Conservation (phyloP, 768 basidiomycete genomes). For the Rhodotorula kratochvilovae region DNA sequence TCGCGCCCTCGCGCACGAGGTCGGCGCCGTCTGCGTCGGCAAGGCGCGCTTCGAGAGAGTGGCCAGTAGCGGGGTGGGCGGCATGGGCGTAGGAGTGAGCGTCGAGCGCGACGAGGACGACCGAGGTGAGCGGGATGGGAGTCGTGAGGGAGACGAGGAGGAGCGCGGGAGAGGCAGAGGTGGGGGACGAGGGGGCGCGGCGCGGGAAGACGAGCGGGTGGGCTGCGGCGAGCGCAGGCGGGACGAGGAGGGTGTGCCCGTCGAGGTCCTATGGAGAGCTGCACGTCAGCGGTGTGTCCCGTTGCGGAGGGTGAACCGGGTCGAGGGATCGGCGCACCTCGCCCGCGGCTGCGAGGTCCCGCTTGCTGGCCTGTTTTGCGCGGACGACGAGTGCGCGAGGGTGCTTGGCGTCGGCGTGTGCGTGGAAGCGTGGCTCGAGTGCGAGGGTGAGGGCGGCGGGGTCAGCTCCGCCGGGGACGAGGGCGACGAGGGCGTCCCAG, state of each 20-base stretch:
- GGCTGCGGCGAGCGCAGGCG: background rate
- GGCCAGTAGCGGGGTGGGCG: background rate
- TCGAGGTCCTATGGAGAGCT: background rate
- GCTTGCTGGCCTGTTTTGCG: constrained; percentile 11
- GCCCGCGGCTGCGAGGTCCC: background rate
- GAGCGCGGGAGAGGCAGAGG: background rate
- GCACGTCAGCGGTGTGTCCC: background rate
- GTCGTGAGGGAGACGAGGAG: constrained; percentile 14
- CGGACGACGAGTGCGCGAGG: background rate
- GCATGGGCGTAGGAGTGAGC: background rate
- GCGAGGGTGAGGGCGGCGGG: background rate
- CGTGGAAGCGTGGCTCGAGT: background rate
- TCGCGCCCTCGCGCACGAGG: constrained; percentile 17
- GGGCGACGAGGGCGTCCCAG: constrained; percentile 1
- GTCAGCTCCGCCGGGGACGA: background rate
- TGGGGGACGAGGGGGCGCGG: background rate
- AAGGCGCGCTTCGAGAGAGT: background rate
- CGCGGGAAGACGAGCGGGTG: constrained; percentile 22
- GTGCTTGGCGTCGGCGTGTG: background rate
- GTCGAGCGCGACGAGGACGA: constrained; percentile 24
- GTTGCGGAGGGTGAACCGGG: too few relatives aligned
- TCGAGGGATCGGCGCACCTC: background rate
- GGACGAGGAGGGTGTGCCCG: background rate
- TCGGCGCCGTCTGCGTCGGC: background rate
- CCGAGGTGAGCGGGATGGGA: constrained; percentile 15